Evolutionary conservation across 2,329 filamentous ascomycete species (phyloP).

Genomic region (Neodidymelliopsis sp.): DNA sequence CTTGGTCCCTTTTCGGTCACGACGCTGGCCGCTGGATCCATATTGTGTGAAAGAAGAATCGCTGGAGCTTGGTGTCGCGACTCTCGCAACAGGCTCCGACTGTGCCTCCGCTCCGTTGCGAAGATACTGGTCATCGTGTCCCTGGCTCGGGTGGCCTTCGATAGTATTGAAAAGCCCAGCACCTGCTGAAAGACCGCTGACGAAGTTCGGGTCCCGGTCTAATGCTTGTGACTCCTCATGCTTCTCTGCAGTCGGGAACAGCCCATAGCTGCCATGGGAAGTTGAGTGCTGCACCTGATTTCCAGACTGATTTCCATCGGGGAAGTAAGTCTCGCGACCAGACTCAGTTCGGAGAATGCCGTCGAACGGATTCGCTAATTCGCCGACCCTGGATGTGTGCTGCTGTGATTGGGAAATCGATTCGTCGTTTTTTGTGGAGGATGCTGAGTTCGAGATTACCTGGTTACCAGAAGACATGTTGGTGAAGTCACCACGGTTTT

Average conservation of each 20-base stretch:
- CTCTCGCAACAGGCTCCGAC: slow-evolving; percentile 20
- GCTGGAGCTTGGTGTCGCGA: slow-evolving; percentile 23
- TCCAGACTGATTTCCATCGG: slow-evolving; percentile 30
- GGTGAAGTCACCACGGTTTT: slow-evolving; percentile 14
- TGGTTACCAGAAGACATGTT: slow-evolving; percentile 16
- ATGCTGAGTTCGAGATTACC: slow-evolving; percentile 1
- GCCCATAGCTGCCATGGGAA: slow-evolving; percentile 8
- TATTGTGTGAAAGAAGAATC: slow-evolving; percentile 29
- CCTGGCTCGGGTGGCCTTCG: not conserved
- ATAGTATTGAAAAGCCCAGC: slow-evolving; percentile 9
- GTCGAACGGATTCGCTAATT: slow-evolving; percentile 9
- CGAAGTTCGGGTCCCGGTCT: not conserved
- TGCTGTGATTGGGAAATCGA: slow-evolving; percentile 9
- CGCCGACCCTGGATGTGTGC: not conserved
- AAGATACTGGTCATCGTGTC: slow-evolving; percentile 1
- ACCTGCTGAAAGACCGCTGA: slow-evolving; percentile 1
- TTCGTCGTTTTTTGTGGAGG: slow-evolving; percentile 1
- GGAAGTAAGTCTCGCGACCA: slow-evolving; percentile 39
- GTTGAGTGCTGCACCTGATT: not conserved
- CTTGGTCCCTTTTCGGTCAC: slow-evolving; percentile 13
- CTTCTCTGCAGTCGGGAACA: slow-evolving; percentile 10
- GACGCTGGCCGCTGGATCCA: slow-evolving; percentile 19
- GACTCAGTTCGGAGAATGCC: slow-evolving; percentile 37
- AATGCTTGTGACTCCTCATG: not conserved
- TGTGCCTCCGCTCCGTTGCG: slow-evolving; percentile 20